Conservation (phyloP, 257 asterid genomes). For the Fraxinus anomala region DNA sequence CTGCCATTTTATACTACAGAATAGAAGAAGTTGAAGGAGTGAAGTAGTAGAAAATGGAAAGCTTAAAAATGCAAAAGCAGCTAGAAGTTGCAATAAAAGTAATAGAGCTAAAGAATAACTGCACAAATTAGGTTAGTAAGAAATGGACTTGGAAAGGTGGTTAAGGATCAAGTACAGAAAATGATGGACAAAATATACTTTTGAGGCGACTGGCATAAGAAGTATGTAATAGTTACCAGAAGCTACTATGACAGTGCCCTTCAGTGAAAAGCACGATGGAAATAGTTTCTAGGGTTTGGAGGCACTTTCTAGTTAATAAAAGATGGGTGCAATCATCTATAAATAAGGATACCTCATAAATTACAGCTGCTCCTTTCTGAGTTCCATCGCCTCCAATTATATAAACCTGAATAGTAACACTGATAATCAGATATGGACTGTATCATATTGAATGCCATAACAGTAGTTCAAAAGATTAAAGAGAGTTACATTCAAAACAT, state of each 20-base stretch:
- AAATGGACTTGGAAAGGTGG: conserved; percentile 13
- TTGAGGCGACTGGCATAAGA: too few relatives aligned
- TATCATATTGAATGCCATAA: conserved; percentile 18
- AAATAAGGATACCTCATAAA: conserved; percentile 62
- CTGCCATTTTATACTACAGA: conserved; percentile 19
- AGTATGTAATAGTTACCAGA: not conserved
- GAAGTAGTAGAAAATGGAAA: conserved; percentile 10
- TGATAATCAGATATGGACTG: conserved; percentile 30
- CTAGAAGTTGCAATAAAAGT: not conserved
- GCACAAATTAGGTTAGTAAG: not conserved
- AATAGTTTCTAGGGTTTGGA: not conserved
- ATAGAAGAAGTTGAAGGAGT: conserved; percentile 16
- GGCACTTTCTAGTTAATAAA: not conserved
- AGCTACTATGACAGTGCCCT: conserved; percentile 14
- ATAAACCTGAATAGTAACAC: conserved; percentile 61
- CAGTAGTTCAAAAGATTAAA: conserved; percentile 17
- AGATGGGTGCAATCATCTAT: not conserved
- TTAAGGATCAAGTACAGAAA: not conserved
- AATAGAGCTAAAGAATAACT: not conserved
- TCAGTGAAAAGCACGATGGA: conserved; percentile 2
- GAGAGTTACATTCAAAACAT: conserved; percentile 18
- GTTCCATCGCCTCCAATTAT: conserved; percentile 98
- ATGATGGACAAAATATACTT: too few relatives aligned
- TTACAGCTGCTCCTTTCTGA: conserved; percentile 83
- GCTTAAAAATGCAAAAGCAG: conserved; percentile 7